Base-by-base conservation (phyloP, 345 rosid species). In the Corchorus capsularis region DNA sequence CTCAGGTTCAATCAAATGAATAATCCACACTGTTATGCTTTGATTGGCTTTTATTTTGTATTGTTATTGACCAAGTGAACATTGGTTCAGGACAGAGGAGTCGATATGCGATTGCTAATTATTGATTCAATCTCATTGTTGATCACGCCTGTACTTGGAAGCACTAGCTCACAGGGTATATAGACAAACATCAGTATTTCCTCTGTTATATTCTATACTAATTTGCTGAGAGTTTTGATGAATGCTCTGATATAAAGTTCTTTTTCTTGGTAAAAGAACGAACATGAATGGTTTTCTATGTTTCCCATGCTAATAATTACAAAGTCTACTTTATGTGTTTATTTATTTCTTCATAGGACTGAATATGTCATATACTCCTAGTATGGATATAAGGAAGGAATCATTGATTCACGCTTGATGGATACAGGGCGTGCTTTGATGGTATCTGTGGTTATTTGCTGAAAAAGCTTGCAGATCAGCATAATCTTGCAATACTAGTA, bases 401-500 rank as follows among this genome's bases (percentile, higher is more conserved):
- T 52, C 50, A 69, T 69, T 46, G 35, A 20, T 65, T 83, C 64
- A 41, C 67, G 22, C 53, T 43, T 79, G n/a, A 64, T 63, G 62
- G 77, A 68, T 73, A 49, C 85, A 92, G 98, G 95, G 77, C 93
- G 80, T 56, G 89, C 93, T 86, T 80, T 94, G 79, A 94, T 92
- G 97, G 74, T 83, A 53, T 87, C 94, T 63, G 86, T 80, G 97
- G 97, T 55, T 76, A 78, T 78, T 65, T 94, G 80, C 91, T 94
- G 56, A 94, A 94, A 88, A 90, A 92, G 87, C 79, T 93, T 69
- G 94, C 96, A 37, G 87, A 92, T 75, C 92, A 90, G 84, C 86
- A 88, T 75, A 89, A 82, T 79, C 76, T 90, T 16, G 94, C 89
- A 0, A 74, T 88, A 20, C 85, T 90, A 84, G 98, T 92, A 83